Percentiles rank a stretch among this genome's conserved stretches.
Evolutionary conservation across 306 rosid genomes (phyloP).

Genomic region (Acacia confusa): DNA sequence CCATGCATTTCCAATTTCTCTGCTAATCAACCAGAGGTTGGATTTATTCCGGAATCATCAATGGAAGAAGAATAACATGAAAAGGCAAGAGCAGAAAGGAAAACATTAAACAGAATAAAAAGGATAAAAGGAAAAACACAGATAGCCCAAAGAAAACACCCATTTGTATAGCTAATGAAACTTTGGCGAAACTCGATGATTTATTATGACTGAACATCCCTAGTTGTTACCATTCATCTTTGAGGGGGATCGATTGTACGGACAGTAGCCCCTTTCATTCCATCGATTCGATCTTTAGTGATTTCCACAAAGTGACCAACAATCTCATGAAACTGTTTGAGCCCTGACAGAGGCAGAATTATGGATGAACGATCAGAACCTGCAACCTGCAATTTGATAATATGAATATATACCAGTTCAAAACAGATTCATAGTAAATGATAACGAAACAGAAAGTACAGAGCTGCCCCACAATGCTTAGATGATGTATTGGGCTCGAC

Average conservation of each 20-base stretch:
- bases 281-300: constrained; percentile 93
- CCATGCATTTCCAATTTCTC: constrained; percentile 52
- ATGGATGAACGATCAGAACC: constrained; percentile 98
- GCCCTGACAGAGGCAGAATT: constrained; percentile 96
- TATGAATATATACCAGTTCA: constrained; percentile 22
- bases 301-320: constrained; percentile 99
- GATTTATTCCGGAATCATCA: constrained; percentile 66
- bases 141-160: constrained; percentile 40
- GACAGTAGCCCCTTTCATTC: constrained; percentile 89
- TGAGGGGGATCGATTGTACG: constrained; percentile 96
- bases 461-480: too few relatives aligned
- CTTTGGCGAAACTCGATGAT: constrained; percentile 47
- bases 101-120: constrained; percentile 2
- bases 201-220: constrained; percentile 44
- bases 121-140: constrained; percentile 34
- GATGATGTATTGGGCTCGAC: too few relatives aligned
- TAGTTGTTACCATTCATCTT: constrained; percentile 50
- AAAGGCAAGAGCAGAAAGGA: constrained; percentile 24
- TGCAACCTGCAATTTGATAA: constrained; percentile 76
- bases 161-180: constrained; percentile 45
- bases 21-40: constrained; percentile 56
- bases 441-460: neutral
- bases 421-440: neutral
- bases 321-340: constrained; percentile 94
- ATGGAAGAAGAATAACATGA: constrained; percentile 51